Evolutionary conservation across 345 rosid genomes (phyloP).

Genomic region (Salix brachista): DNA sequence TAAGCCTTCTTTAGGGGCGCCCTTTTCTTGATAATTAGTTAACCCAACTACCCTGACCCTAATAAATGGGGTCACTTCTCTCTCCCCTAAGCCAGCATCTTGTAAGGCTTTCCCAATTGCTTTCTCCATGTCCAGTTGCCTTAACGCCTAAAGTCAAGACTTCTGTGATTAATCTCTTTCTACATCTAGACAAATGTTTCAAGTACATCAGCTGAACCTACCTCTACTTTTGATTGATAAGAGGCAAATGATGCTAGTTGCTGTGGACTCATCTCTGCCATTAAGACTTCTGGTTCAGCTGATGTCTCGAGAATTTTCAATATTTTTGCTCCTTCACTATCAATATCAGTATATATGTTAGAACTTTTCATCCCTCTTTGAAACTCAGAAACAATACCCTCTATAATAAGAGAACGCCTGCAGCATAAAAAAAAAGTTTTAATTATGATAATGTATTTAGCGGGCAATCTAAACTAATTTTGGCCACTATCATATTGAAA

Average conservation of each 20-base stretch:
- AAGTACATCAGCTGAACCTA: constrained; percentile 26
- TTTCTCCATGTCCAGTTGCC: constrained; percentile 58
- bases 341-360: constrained; percentile 47
- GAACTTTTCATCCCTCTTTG: constrained; percentile 42
- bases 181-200: constrained; percentile 1
- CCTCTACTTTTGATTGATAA: constrained; percentile 74
- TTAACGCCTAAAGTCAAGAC: constrained; percentile 49
- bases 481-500: neutral
- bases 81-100: constrained; percentile 62
- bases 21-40: constrained; percentile 33
- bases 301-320: constrained; percentile 67
- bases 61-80: constrained; percentile 84
- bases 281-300: constrained; percentile 84
- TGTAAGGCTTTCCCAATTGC: constrained; percentile 61
- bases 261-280: constrained; percentile 92
- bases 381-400: constrained; percentile 61
- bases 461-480: neutral
- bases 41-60: constrained; percentile 84
- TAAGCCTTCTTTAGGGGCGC: constrained; percentile 55
- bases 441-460: neutral
- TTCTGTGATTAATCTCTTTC: constrained; percentile 18
- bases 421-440: constrained; percentile 18
- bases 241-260: constrained; percentile 65
- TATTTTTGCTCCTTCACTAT: constrained; percentile 82
- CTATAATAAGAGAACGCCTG: constrained; percentile 68